Base-by-base conservation (phyloP, 805 yeast genomes). In the Hanseniaspora guilliermondii region DNA sequence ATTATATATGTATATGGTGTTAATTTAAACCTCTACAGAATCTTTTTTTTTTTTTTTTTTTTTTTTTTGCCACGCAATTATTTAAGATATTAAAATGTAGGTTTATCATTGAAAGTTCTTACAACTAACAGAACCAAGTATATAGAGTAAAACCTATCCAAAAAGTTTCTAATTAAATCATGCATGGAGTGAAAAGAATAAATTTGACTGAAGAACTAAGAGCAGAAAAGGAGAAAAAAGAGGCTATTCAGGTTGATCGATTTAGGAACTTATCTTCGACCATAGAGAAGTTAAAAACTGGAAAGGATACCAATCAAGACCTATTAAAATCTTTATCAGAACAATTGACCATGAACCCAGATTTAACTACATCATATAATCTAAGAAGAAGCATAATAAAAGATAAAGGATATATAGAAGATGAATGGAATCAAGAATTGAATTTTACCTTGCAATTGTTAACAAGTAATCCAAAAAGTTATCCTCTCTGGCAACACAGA, bases 401-500 rank as follows among this genome's bases (percentile, higher is more conserved):
- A 0, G 64, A 65, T 1, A 38, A 62, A 6, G 69, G 83, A 42
- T 47, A 25, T 11, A 9, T 17, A 8, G 40, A 17, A 7, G 49
- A 30, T 30, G 49, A 47, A 49, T 67, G 71, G 71, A 71, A 72
- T 1, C 65, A 70, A 3, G 98, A 91, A 59, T 70, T 93, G 45
- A 59, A 67, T 24, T 80, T 86, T 62, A 73, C 81, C 1, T 72
- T 82, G 70, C 67, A 65, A 0, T 77, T 80, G 59, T 68, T 93
- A 60, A 77, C 76, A 53, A 68, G 73, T 55, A 82, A 69, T 59
- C 97, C 98, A 1, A 93, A 93, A 65, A 87, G 89, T 40, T 93
- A 93, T 64, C 93, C 97, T 96, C 82, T 93, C 12, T 93, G 97
- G 97, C 85, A 82, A 60, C 97, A 93, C 65, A 73, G 98, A 37